Evolutionary conservation across 495 filamentous ascomycete species (phyloP), one percentile per base, ranked within the genome.

Genomic region (Sabuloglossum arenarium): DNA sequence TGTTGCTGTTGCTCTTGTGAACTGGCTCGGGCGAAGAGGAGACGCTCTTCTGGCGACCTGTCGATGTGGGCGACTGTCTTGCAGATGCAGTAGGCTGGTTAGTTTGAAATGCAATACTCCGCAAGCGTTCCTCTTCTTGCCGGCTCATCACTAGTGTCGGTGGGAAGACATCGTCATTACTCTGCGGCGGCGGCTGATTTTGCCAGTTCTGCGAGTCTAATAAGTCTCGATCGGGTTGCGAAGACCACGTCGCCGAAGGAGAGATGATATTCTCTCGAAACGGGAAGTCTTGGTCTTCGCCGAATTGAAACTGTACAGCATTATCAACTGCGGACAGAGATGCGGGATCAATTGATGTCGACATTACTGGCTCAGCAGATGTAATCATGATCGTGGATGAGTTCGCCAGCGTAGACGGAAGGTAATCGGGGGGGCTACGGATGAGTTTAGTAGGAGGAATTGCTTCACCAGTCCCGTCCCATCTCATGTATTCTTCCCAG

Each of bases 21-120:
- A 19, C 23, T 42, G 65, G 59, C 14, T 66, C 65, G 10, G 65
- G 61, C 14, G 68, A 63, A 6, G 64, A 63, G 1, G 53, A 37
- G 24, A 25, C 19, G 37, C 53, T 54, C 53, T 21, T 1, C n/a
- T 12, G 47, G 21, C 16, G 1, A 28, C 47, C 47, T 6, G 47
- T 16, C 23, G 25, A 51, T 8, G 25, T 16, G 25, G 25, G 16
- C 5, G 47, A 29, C 16, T 51, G 23, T 30, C 21, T 21, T 14
- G 47, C 2, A n/a, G 6, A 1, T 14, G 47, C 2, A n/a, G 6
- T 28, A 29, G 25, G 47, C 28, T 14, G 24, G 12, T 14, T 8
- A 21, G 19, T 24, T 31, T 14, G 24, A 28, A 56, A 56, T 16
- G 54, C 54, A 49, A 56, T 56, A n/a, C 24, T 53, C 25, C 54